Evolutionary conservation across 2,329 filamentous ascomycete genomes (phyloP).

Genomic region (Zalaria obscura): DNA sequence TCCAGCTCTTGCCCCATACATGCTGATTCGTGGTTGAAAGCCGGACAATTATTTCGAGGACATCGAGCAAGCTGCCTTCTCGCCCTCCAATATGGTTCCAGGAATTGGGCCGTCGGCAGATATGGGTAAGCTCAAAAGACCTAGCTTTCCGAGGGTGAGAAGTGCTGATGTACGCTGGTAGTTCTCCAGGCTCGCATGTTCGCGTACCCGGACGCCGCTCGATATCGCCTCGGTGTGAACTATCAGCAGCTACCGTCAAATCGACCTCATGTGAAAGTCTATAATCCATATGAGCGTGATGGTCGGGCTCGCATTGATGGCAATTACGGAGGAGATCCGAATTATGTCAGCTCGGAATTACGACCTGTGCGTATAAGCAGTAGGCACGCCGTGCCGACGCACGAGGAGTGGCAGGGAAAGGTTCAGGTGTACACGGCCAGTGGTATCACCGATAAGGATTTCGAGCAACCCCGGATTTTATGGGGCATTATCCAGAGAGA

Average conservation of each 20-base stretch:
- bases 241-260: constrained; percentile 27
- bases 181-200: constrained; percentile 49
- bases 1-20: neutral
- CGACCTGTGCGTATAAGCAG: constrained; percentile 1
- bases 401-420: constrained; percentile 12
- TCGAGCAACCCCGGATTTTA: constrained; percentile 33
- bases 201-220: constrained; percentile 44
- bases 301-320: constrained; percentile 20
- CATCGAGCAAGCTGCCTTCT: constrained; percentile 54
- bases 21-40: constrained; percentile 7
- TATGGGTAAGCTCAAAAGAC: constrained; percentile 17
- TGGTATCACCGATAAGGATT: constrained; percentile 34
- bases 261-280: constrained; percentile 7
- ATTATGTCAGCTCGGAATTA: constrained; percentile 25
- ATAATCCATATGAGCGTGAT: constrained; percentile 23
- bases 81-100: constrained; percentile 48
- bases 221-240: constrained; percentile 33
- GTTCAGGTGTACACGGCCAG: constrained; percentile 13
- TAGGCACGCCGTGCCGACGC: constrained; percentile 5
- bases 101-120: constrained; percentile 50
- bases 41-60: constrained; percentile 55
- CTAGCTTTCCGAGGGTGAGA: neutral
- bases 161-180: constrained; percentile 9
- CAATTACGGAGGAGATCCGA: constrained; percentile 33
- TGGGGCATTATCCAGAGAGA: constrained; percentile 25